Base-by-base conservation (phyloP, 2,329 filamentous ascomycete species). In the Biscogniauxia sp. region DNA sequence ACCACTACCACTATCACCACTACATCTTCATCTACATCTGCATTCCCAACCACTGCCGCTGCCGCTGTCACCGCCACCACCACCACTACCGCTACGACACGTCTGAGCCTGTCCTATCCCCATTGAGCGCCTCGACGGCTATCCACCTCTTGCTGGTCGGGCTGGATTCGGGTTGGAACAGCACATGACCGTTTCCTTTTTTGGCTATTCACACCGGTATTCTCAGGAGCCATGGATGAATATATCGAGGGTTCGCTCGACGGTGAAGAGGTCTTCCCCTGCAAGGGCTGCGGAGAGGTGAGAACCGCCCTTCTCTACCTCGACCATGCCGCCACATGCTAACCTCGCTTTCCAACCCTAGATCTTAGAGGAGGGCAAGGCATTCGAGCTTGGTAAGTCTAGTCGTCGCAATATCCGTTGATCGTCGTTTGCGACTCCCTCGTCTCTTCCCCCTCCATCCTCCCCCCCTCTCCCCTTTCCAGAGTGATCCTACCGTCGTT, bases 291-390 rank as follows among this genome's bases (percentile, higher is more conserved):
- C 78, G 92, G 92, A 79, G 91, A 96, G 84, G 92, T 96, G 82
- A 71, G 82, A 73, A 57, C 37, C 55, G 59, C 60, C 58, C 57
- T 60, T 59, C 57, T 60, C 62, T 60, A 58, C 60, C 51, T 26
- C 53, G 64, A 54, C 26, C 9, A 28, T 49, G 28, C 45, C 45
- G 55, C 57, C 49, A 45, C 60, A 62, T 60, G 63, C 70, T 73
- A 66, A 73, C 61, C 56, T 55, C 61, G 55, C 55, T 61, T 53
- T 60, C 28, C 28, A 32, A 55, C 54, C 70, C 59, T 75, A 97
- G 93, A 97, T 98, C 68, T 85, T 99, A 20, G 95, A 99, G 78
- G 95, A 99, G 83, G 95, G 95, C 70, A 98, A 98, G 78, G 95
- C 95, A 56, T 99, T 97, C 72, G 95, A 99, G 80, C 84, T 99